Conservation (phyloP, 805 yeast genomes). For the Metschnikowia continentalis region DNA sequence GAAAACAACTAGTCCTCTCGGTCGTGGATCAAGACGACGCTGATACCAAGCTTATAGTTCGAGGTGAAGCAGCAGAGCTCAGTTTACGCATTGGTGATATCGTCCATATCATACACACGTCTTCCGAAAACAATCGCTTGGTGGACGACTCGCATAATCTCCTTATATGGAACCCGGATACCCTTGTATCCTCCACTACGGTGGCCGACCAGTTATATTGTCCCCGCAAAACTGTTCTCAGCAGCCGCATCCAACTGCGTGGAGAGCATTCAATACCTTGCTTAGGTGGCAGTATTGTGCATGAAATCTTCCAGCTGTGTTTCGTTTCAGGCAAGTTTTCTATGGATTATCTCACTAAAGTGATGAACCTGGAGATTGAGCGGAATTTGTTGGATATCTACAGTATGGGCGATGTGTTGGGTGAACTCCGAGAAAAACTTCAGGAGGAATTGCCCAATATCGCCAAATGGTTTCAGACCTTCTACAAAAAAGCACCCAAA, state of each 20-base stretch:
- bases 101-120: conserved; percentile 55
- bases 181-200: conserved; percentile 73
- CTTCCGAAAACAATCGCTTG: conserved; percentile 33
- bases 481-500: conserved; percentile 26
- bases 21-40: conserved; percentile 40
- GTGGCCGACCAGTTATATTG: conserved; percentile 76
- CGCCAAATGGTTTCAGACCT: conserved; percentile 48
- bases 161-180: conserved; percentile 82
- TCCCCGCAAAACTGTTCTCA: conserved; percentile 63
- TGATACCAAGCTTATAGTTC: conserved; percentile 42
- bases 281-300: conserved; percentile 80
- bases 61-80: conserved; percentile 60
- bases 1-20: conserved; percentile 50
- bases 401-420: conserved; percentile 48
- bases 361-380: conserved; percentile 40
- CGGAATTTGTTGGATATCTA: conserved; percentile 48
- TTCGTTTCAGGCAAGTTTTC: conserved; percentile 36
- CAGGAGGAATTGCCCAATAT: conserved; percentile 49
- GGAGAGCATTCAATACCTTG: conserved; percentile 64
- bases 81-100: conserved; percentile 50
- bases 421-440: conserved; percentile 41
- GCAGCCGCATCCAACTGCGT: conserved; percentile 52
- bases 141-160: conserved; percentile 57
- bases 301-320: conserved; percentile 65
- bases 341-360: conserved; percentile 32